Conservation (phyloP, 2,329 filamentous ascomycete species). For the Neonectria ditissima region DNA sequence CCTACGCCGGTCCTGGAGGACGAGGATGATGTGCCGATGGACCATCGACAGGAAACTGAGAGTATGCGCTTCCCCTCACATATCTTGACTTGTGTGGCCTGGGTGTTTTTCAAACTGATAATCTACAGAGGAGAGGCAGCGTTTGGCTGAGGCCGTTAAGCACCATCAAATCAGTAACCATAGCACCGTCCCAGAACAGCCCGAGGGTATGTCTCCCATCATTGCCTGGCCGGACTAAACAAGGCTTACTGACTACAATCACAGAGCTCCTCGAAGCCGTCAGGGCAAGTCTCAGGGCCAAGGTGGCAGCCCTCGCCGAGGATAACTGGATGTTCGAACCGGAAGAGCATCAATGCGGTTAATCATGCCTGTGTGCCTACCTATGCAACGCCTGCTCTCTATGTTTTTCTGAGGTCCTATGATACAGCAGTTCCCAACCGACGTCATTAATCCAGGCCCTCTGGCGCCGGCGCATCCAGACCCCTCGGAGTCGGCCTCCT, state of each 20-base stretch:
- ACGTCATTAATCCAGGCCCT: constrained; percentile 66
- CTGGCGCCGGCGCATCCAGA: constrained; percentile 64
- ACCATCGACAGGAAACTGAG: constrained; percentile 69
- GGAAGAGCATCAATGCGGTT: constrained; percentile 64
- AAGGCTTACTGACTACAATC: constrained; percentile 29
- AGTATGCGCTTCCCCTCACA: constrained; percentile 52
- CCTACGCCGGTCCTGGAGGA: constrained; percentile 66
- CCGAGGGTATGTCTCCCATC: constrained; percentile 66
- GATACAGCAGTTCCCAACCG: constrained; percentile 36
- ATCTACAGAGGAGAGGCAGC: constrained; percentile 67
- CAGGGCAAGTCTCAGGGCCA: constrained; percentile 75
- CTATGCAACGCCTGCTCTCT: constrained; percentile 45
- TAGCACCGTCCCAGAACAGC: constrained; percentile 68
- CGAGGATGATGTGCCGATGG: constrained; percentile 65
- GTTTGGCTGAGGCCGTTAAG: constrained; percentile 70
- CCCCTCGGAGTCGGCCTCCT: constrained; percentile 58
- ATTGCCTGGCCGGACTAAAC: neutral
- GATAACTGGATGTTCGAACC: constrained; percentile 94
- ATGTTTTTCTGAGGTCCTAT: constrained; percentile 41
- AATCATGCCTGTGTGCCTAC: constrained; percentile 33
- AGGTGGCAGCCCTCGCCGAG: constrained; percentile 79
- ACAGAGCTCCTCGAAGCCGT: constrained; percentile 77
- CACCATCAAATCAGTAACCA: constrained; percentile 67
- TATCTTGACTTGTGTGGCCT: neutral
- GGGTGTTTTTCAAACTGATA: constrained; percentile 11